phyloP scores from a whole-genome alignment of 371 early-diverging fungal species.

The Actinomortierella ambigua region DNA sequence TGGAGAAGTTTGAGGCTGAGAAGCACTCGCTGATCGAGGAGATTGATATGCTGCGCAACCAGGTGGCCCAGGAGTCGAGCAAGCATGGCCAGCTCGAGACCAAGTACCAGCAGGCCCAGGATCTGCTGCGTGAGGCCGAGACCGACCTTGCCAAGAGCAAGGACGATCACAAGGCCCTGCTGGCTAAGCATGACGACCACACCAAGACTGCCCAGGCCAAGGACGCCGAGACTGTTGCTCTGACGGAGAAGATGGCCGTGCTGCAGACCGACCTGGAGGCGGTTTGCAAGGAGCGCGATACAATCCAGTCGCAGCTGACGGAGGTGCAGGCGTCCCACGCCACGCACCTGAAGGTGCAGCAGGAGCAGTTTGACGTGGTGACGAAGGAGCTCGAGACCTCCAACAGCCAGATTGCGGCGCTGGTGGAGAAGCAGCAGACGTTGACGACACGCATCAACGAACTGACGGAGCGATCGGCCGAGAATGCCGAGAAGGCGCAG shows the following conservation, averaged over 20 bases:
- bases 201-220: background rate
- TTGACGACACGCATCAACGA: constrained; percentile 28
- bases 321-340: constrained; percentile 24
- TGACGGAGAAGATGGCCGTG: constrained; percentile 11
- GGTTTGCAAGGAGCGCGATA: constrained; percentile 11
- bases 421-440: constrained; percentile 28
- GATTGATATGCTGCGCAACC: constrained; percentile 40
- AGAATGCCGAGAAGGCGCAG: constrained; percentile 35
- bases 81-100: constrained; percentile 23
- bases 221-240: constrained; percentile 8
- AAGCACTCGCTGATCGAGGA: constrained; percentile 46
- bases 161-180: constrained; percentile 10
- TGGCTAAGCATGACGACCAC: constrained; percentile 22
- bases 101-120: constrained; percentile 24
- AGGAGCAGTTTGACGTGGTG: constrained; percentile 32
- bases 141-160: constrained; percentile 12
- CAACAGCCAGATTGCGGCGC: constrained; percentile 26
- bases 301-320: constrained; percentile 23
- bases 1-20: constrained; percentile 40
- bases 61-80: constrained; percentile 17
- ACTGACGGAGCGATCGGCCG: constrained; percentile 28
- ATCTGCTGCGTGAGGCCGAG: constrained; percentile 14
- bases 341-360: constrained; percentile 16
- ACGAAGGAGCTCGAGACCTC: constrained; percentile 44
- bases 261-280: constrained; percentile 14